Base-by-base conservation (phyloP, 177 flowering plant species). In the Tripterygium wilfordii region DNA sequence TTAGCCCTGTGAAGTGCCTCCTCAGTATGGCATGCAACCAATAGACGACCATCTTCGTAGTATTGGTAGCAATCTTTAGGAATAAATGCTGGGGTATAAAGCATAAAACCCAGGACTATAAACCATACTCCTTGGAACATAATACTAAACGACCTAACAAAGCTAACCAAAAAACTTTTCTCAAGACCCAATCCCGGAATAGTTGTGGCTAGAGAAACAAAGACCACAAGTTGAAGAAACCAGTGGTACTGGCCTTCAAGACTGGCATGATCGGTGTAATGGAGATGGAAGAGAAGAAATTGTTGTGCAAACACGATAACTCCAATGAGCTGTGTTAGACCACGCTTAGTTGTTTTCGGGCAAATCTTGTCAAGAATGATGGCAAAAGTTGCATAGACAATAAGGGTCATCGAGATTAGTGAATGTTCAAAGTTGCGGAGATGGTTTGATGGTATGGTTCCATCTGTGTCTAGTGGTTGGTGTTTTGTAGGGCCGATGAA, bases 361-460 rank as follows among this genome's bases (percentile, higher is more conserved):
- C 38, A 19, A 26, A 52, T 19, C 31, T 27, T 35, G 41, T 87
- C 94, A 2, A 84, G 57, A 5, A 63, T 0, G 33, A 83, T 43
- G 7, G 91, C 71, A 42, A 71, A 67, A 1, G 48, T 38, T 0
- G 87, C 82, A 36, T 80, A 86, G 24, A 67, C 44, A 32, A 90
- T 42, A 51, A 87, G 74, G 36, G 82, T 42, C 18, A 77, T 9
- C 30, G 94, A 76, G 16, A 90, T 87, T 31, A 74, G 59, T 10
- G 91, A 50, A 68, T 90, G 97, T 40, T 90, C 97, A 17, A 90
- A 74, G 71, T 84, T 87, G 54, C 72, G 91, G 30, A 90, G 84
- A 46, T 85, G 91, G 78, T 79, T 72, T 0, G 88, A 65, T 2
- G 97, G 96, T 35, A 90, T 90, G 66, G 85, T 79, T n/a, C 90